These are phyloP conservation scores for Clavispora vitiphila DNA, from an alignment of 805 yeast genomes.

Conservation along the genomic window DNA sequence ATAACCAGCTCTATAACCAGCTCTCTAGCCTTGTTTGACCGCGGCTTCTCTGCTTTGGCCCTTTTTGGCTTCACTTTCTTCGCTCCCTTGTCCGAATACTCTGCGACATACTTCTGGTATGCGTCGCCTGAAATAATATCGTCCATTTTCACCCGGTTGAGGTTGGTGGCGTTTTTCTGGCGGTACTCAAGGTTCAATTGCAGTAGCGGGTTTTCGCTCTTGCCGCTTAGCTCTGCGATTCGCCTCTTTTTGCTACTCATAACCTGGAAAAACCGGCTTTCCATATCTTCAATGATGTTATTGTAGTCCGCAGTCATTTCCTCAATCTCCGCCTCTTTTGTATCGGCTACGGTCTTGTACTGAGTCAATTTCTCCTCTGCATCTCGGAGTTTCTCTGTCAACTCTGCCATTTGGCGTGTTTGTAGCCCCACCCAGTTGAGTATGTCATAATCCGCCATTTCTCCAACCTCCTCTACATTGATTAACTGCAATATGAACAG, in stretches of 20 bases:
- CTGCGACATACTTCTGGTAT: constrained; percentile 4
- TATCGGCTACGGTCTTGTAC: not conserved
- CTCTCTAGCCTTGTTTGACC: no score
- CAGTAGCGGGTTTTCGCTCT: constrained; percentile 3
- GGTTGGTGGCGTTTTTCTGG: constrained; percentile 9
- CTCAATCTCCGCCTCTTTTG: constrained; percentile 9
- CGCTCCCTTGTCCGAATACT: not conserved
- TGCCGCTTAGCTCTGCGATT: constrained; percentile 13
- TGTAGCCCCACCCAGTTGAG: constrained; percentile 13
- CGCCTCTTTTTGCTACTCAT: constrained; percentile 10
- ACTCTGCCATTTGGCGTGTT: constrained; percentile 2
- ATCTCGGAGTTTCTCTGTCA: constrained; percentile 1
- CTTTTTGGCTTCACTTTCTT: not conserved
- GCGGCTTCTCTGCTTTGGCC: no score
- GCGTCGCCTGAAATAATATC: constrained; percentile 11
- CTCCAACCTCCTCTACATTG: constrained; percentile 4
- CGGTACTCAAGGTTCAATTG: constrained; percentile 8
- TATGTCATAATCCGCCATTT: constrained; percentile 9
- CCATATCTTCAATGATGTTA: constrained; percentile 11
- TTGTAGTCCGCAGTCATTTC: constrained; percentile 13
- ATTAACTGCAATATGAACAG: constrained; percentile 3
- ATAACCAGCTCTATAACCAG: no score
- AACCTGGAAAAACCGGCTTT: constrained; percentile 16
- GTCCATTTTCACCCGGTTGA: constrained; percentile 13
- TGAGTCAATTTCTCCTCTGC: not conserved